These are phyloP conservation scores for Eimeria maxima DNA, from an alignment of 169 alveolate genomes.

Conservation along the genomic window DNA sequence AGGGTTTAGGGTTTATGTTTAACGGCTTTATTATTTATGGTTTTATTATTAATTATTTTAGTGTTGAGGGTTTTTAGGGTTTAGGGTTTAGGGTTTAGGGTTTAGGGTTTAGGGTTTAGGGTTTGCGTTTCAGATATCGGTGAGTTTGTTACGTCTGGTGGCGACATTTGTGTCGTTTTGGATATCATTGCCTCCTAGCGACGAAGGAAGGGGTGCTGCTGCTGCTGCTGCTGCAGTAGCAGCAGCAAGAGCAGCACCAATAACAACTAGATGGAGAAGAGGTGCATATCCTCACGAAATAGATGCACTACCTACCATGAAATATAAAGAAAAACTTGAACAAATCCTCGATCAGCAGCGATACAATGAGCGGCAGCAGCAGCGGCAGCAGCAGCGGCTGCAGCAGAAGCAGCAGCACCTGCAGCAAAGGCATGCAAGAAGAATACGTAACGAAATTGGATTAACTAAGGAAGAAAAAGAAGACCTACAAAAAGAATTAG, in stretches of 20 bases:
- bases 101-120: neutral
- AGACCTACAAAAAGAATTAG: neutral
- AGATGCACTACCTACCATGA: slow-evolving; percentile 17
- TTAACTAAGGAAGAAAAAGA: neutral
- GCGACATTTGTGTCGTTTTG: slow-evolving; percentile 73
- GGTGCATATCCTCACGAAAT: slow-evolving; percentile 32
- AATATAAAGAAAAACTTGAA: slow-evolving; percentile 12
- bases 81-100: neutral
- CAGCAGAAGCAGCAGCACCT: slow-evolving; percentile 5
- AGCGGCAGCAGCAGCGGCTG: no score
- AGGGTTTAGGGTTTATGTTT: neutral
- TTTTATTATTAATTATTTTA: no score
- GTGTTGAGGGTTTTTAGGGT: no score
- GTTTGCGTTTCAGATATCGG: slow-evolving; percentile 33
- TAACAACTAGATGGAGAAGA: slow-evolving; percentile 15
- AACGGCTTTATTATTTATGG: no score
- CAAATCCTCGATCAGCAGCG: slow-evolving; percentile 5
- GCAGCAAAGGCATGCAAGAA: neutral
- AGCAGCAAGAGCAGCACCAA: slow-evolving; percentile 25
- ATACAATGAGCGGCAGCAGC: neutral
- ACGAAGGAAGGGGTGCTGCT: neutral
- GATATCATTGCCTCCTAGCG: slow-evolving; percentile 43
- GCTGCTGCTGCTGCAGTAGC: slow-evolving; percentile 6
- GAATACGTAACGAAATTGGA: no score
- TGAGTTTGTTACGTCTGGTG: slow-evolving; percentile 44